Evolutionary conservation across 768 basidiomycete species (phyloP), one percentile per base, ranked within the genome.

Genomic region (Boletus pseudopeckii): DNA sequence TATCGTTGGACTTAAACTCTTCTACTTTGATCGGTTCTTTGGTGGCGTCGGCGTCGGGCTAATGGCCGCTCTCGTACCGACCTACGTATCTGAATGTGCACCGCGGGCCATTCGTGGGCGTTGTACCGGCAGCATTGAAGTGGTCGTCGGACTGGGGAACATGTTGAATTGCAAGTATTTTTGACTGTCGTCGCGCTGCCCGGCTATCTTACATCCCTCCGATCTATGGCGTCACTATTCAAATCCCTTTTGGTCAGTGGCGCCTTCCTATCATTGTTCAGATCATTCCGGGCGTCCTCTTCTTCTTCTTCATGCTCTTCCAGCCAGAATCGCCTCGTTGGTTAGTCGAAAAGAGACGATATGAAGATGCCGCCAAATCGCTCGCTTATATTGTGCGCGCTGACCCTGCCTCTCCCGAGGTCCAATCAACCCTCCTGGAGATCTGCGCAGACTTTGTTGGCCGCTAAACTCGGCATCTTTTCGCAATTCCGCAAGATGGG

Each of bases 1-100:
- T n/a, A n/a, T n/a, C n/a, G 54, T 61, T 3, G 71, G 65, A 15
- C 58, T 73, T n/a, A 43, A 67, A 20, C 17, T 72, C 2, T 56
- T 72, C 9, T 73, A 66, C 50, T 61, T 72, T 45, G 59, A 68
- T 46, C 74, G 79, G 9, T 80, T 80, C 70, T 57, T 83, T 0
- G 69, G 74, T 6, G 82, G 80, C 17, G 64, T 81, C 33, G 80
- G 80, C 3, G 70, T 79, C 7, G 76, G 78, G 26, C 40, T 73
- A 34, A 65, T 72, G 58, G 60, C 68, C 2, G 71, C 71, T 0
- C 44, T 75, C 20, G 69, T 72, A 20, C 74, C 75, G 2, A 64
- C 70, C 0, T 75, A 75, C 24, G 66, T 74, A 3, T 69, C 73
- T 3, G 74, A 75, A 61, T 73, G 66, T 50, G 68, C 70, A 4